These are phyloP conservation scores for Eucalyptus grandis DNA, from an alignment of 345 rosid genomes.

Conservation along the genomic window DNA sequence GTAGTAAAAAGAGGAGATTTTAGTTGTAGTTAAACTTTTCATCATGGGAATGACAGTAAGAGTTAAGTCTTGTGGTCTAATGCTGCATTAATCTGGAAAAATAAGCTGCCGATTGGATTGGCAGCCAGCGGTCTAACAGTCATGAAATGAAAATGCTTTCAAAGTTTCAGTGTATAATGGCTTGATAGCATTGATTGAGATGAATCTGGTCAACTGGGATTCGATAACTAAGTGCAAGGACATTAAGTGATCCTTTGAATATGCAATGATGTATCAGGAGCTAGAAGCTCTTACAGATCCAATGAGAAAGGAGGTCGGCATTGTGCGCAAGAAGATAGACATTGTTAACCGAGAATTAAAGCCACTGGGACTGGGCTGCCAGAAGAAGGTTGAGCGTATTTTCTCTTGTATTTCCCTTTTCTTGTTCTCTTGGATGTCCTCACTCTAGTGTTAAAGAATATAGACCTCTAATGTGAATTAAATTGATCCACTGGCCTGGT, in stretches of 20 bases:
- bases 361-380: constrained; percentile 47
- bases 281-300: constrained; percentile 71
- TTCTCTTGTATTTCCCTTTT: neutral
- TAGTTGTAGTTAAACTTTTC: neutral
- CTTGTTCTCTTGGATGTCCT: neutral
- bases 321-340: constrained; percentile 46
- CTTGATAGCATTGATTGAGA: neutral
- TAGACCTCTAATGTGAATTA: neutral
- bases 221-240: neutral
- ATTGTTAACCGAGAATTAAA: constrained; percentile 30
- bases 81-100: neutral
- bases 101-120: neutral
- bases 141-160: neutral
- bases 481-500: neutral
- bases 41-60: neutral
- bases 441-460: neutral
- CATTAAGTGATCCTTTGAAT: neutral
- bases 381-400: constrained; percentile 35
- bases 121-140: neutral
- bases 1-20: neutral
- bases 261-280: constrained; percentile 21
- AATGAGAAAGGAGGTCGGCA: constrained; percentile 43
- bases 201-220: neutral
- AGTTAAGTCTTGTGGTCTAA: neutral
- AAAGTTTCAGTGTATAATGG: neutral